Conservation (phyloP, 2,329 filamentous ascomycete species). For the Dactylellina leptospora region DNA sequence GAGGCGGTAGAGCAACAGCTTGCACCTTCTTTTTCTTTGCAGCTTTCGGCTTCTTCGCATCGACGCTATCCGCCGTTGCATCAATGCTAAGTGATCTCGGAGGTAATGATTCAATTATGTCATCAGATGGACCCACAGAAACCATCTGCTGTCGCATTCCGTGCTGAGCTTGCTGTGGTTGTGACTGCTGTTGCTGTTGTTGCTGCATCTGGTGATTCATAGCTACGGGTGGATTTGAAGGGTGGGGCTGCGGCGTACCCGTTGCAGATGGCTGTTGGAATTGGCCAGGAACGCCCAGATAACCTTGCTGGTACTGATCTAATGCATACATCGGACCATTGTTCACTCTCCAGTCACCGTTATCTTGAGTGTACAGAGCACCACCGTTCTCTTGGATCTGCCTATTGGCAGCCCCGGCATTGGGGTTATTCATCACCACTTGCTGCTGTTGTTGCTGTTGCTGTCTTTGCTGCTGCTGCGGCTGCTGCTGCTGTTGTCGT, state of each 20-base stretch:
- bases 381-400: constrained; percentile 27
- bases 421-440: constrained; percentile 20
- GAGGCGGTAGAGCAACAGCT: constrained; percentile 5
- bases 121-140: constrained; percentile 44
- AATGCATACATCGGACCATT: constrained; percentile 40
- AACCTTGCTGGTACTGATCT: constrained; percentile 30
- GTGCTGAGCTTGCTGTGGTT: constrained; percentile 18
- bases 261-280: constrained; percentile 24
- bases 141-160: constrained; percentile 42
- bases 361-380: constrained; percentile 36
- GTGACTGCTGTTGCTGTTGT: constrained; percentile 22
- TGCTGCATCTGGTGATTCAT: constrained; percentile 22
- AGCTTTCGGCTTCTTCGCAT: constrained; percentile 28
- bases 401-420: constrained; percentile 14
- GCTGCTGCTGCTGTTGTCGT: constrained; percentile 30
- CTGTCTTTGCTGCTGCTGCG: constrained; percentile 11
- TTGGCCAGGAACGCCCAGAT: constrained; percentile 36
- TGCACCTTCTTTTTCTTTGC: constrained; percentile 28
- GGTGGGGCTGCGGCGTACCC: constrained; percentile 12
- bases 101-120: constrained; percentile 34
- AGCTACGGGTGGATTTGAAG: constrained; percentile 15
- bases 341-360: constrained; percentile 39
- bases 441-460: constrained; percentile 25
- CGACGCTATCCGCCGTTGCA: constrained; percentile 11
- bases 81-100: constrained; percentile 18